Evolutionary conservation across 2,329 filamentous ascomycete genomes (phyloP), one percentile per base, ranked within the genome.

Genomic region (Diplocarpon mali): DNA sequence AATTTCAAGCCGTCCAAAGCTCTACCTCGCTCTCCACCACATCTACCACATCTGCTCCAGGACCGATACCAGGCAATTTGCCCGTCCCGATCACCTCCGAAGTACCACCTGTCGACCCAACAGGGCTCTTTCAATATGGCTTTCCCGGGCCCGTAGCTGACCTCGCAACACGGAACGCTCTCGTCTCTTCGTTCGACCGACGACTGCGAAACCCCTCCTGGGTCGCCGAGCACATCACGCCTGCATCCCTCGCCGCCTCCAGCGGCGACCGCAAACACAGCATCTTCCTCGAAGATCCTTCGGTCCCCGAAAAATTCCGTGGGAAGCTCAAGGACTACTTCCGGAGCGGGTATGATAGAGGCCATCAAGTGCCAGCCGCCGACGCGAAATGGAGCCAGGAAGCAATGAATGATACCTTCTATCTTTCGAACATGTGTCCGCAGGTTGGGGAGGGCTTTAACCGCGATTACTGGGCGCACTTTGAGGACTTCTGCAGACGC

Each of bases 391-490:
- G 92, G 89, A 85, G 80, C 51, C 92, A 98, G 67, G 65, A 76
- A 30, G 89, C 92, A 52, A 95, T 98, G 87, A 80, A 98, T 67
- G 86, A 85, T 46, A 98, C 92, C 2, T 98, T 98, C 62, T 82
- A 78, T 60, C 75, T 98, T 45, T 83, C 76, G 62, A 98, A 98
- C 69, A 98, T 98, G 89, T 95, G 89, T 62, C 92, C 92, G 28
- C 92, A 98, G 68, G 92, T 98, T 27, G 92, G 92, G 54, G 87
- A 95, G 62, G 92, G 92, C 47, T 98, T 98, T 73, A 98, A 98
- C 69, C 77, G 92, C 41, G 92, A 98, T 69, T 98, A 98, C 75
- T 98, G 92, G 92, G 85, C 92, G 31, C 92, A 98, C 65, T 89
- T 98, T 55, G 92, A 98, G 68, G 90, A 95, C 61, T 98, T 96